Conservation (phyloP, 768 basidiomycete species). For the Exidia glandulosa region DNA sequence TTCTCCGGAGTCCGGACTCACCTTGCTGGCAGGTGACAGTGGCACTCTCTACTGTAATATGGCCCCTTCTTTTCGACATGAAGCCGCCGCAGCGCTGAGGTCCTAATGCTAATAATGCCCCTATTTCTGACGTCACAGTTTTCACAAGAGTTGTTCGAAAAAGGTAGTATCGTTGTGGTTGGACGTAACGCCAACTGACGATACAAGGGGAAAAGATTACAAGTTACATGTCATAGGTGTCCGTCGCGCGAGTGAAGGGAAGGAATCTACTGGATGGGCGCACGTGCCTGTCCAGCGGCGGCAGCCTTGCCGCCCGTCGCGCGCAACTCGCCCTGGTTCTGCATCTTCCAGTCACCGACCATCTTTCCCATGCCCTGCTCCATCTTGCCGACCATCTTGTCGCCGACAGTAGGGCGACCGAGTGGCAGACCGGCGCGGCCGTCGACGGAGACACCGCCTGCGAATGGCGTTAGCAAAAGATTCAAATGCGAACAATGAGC, state of each 20-base stretch:
- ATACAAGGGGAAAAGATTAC: too few relatives aligned
- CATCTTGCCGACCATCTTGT: conserved; percentile 49
- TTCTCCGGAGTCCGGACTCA: too few relatives aligned
- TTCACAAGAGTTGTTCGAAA: too few relatives aligned
- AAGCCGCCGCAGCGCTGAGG: too few relatives aligned
- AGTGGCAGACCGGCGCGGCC: conserved; percentile 23
- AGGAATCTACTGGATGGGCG: conserved; percentile 10
- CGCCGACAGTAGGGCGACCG: conserved; percentile 33
- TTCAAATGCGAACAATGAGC: background rate
- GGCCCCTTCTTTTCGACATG: too few relatives aligned
- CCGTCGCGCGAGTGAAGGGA: background rate
- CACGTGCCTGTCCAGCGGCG: conserved; percentile 27
- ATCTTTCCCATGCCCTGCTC: conserved; percentile 38
- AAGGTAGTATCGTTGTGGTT: too few relatives aligned
- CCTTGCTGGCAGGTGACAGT: too few relatives aligned
- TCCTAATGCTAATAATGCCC: too few relatives aligned
- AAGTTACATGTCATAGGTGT: background rate
- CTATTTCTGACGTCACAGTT: too few relatives aligned
- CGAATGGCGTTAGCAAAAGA: background rate
- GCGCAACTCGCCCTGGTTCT: conserved; percentile 47
- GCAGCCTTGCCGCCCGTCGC: conserved; percentile 42
- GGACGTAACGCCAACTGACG: too few relatives aligned
- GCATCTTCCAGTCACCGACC: conserved; percentile 34
- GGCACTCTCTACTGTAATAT: too few relatives aligned
- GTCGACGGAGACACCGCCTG: conserved; percentile 27